Evolutionary conservation across 768 basidiomycete species (phyloP), one percentile per base, ranked within the genome.

Genomic region (Hericium alpestre): DNA sequence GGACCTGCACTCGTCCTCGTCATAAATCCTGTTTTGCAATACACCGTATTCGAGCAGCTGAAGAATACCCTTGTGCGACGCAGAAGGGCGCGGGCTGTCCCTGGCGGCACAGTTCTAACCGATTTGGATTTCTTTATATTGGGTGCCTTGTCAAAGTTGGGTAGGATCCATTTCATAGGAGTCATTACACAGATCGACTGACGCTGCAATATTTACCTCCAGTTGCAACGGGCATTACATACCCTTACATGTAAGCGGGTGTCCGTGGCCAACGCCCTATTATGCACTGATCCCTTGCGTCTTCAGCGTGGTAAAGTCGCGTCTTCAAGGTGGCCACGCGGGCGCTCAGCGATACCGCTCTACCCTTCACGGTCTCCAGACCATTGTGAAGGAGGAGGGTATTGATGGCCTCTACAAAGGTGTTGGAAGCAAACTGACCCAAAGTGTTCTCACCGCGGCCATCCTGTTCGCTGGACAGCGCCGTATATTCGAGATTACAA

Each of bases 111-210:
- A 47, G 70, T 76, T 22, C 73, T 98, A 39, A 78, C 82, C 9
- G 93, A 96, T 65, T 79, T 83, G 77, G 95, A 99, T 67, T 88
- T 92, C 71, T 97, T 99, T 76, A 64, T 93, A 59, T 80, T 98
- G n/a, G 95, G 95, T 2, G 96, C 96, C 1, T 67, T 95, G 41
- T 90, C 92, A 11, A 98, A 99, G 69, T 80, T 97, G 8, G 79
- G 88, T 88, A 66, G 78, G 65, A 16, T 48, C 56, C 18, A 20
- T 37, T 23, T 20, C n/a, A 48, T 18, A n/a, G 20, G 27, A 13
- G 32, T 20, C 40, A 50, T 16, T 39, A 15, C 16, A 25, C n/a
- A 51, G 25, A 47, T 57, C 41, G 15, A 12, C 38, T 38, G 27
- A 27, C 46, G 4, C 16, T 12, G 11, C 43, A 20, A n/a, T 27